Evolutionary conservation across 352 stramenopile species (phyloP), one percentile per base, ranked within the genome.

Genomic region (Phytophthora idaei): DNA sequence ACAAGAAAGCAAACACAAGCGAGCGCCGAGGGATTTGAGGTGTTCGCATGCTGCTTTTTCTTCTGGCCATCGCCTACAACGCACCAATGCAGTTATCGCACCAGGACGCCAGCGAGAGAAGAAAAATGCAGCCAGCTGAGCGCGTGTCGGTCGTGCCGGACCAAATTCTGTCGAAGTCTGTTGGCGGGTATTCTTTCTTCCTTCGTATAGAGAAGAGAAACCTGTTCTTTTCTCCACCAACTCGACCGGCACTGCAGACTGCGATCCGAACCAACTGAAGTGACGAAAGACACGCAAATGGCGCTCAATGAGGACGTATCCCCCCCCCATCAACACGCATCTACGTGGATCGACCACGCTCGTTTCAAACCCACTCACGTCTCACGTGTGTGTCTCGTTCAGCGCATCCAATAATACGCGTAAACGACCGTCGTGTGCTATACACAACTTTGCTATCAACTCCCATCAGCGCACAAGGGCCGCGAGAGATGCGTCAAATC

Each of bases 1-100:
- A 21, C 49, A 39, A 76, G 73, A 76, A 71, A 73, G 72, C 71
- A 85, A 82, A 70, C 72, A 73, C 59, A 73, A 73, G 67, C 62
- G 60, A 77, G 66, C 69, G 66, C 64, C 64, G 67, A 80, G 73
- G 67, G 55, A 70, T 83, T 74, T 75, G 59, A 74, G 71, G 71
- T 78, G 73, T 77, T 77, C 70, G 76, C 70, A 59, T 73, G 69
- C 69, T 79, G 71, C 72, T 76, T 62, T 73, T 78, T 75, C 65
- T 77, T 76, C 71, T 70, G 55, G 62, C 63, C 67, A 73, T 61
- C 67, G 66, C 67, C 62, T 62, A 76, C 69, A 77, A 77, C 67
- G 61, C 71, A 78, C 71, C 71, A 78, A 78, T 78, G 71, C 71
- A 76, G 36, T 36, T 67, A 57, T 73, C 71, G 71, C 71, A 76